Percentiles rank a stretch among this genome's conserved stretches.
Conservation (phyloP, 176 grass and related monocot species). For the Ampelocalamus luodianensis region DNA sequence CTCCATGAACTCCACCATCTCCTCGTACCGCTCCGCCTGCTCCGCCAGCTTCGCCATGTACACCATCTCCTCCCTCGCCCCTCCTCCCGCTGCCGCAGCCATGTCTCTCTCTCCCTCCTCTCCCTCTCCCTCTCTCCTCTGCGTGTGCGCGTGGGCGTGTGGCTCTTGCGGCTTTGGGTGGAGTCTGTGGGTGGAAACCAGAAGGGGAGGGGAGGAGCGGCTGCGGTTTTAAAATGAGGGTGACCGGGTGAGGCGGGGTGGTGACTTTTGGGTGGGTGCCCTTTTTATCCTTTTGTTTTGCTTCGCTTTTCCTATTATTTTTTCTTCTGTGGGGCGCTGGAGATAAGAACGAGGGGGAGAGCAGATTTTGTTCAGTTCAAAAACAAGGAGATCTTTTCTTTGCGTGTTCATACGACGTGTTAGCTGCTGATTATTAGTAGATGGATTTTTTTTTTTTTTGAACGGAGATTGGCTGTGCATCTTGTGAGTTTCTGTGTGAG, state of each 20-base stretch:
- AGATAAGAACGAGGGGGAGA: slow-evolving; percentile 43
- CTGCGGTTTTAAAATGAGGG: slow-evolving; percentile 51
- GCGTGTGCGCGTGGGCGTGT: slow-evolving; percentile 21
- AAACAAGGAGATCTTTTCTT: neutral
- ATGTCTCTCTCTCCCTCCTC: neutral
- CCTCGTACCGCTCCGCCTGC: slow-evolving; percentile 99
- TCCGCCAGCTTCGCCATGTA: slow-evolving; percentile 98
- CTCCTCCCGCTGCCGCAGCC: slow-evolving; percentile 48
- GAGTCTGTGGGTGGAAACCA: slow-evolving; percentile 24
- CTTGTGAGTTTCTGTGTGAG: neutral
- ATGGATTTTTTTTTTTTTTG: neutral
- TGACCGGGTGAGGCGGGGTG: neutral
- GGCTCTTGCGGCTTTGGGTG: slow-evolving; percentile 29
- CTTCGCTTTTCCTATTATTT: neutral
- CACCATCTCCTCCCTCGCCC: slow-evolving; percentile 77
- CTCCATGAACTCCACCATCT: slow-evolving; percentile 99
- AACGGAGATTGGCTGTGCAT: neutral
- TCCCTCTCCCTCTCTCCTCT: neutral
- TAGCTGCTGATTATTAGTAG: neutral
- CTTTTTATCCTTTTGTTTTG: slow-evolving; percentile 7
- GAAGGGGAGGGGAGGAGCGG: slow-evolving; percentile 37
- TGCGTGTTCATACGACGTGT: neutral
- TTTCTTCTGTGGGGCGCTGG: neutral
- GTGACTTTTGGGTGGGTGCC: neutral
- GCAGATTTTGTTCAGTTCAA: neutral